A percentile compares a stretch with the other conserved stretches of the same genome.
These are phyloP conservation scores for Hypoxylon sp. DNA, from an alignment of 2,329 filamentous ascomycete species.

Conservation along the genomic window DNA sequence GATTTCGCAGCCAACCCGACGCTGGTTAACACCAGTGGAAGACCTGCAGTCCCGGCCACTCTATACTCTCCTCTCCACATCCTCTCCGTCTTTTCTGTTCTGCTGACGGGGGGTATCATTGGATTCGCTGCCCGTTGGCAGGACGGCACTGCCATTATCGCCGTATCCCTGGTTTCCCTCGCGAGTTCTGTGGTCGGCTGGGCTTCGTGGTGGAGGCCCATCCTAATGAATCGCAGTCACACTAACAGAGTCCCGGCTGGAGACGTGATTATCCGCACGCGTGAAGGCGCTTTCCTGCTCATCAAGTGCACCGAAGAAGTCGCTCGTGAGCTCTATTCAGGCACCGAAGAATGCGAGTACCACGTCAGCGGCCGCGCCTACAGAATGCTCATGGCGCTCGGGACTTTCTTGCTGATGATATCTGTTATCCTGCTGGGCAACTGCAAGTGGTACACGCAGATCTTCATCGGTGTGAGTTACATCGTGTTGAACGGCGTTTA, in stretches of 20 bases:
- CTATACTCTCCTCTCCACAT: slow-evolving; percentile 68
- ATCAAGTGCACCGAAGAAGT: slow-evolving; percentile 72
- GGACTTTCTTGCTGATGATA: slow-evolving; percentile 73
- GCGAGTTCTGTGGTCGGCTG: slow-evolving; percentile 69
- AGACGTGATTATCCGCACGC: slow-evolving; percentile 73
- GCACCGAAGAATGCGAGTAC: slow-evolving; percentile 73
- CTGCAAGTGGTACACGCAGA: slow-evolving; percentile 72
- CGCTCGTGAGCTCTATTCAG: slow-evolving; percentile 73
- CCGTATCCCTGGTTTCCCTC: slow-evolving; percentile 66
- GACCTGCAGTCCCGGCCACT: slow-evolving; percentile 64
- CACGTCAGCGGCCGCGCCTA: slow-evolving; percentile 63
- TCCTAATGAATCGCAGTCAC: slow-evolving; percentile 66
- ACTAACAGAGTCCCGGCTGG: slow-evolving; percentile 66
- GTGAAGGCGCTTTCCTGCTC: slow-evolving; percentile 71
- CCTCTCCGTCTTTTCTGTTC: slow-evolving; percentile 65
- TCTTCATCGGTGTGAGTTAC: slow-evolving; percentile 70
- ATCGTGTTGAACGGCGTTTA: slow-evolving; percentile 72
- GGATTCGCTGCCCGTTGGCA: slow-evolving; percentile 58
- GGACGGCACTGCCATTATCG: slow-evolving; percentile 67
- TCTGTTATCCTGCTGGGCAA: slow-evolving; percentile 74
- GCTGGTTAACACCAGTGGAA: slow-evolving; percentile 56
- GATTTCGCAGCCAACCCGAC: slow-evolving; percentile 62
- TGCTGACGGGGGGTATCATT: slow-evolving; percentile 65
- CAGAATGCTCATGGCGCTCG: slow-evolving; percentile 68
- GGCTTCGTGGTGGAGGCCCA: slow-evolving; percentile 71